Base-by-base conservation (phyloP, 371 early-diverging fungal genomes). In the Nosema muscidifuracis region DNA sequence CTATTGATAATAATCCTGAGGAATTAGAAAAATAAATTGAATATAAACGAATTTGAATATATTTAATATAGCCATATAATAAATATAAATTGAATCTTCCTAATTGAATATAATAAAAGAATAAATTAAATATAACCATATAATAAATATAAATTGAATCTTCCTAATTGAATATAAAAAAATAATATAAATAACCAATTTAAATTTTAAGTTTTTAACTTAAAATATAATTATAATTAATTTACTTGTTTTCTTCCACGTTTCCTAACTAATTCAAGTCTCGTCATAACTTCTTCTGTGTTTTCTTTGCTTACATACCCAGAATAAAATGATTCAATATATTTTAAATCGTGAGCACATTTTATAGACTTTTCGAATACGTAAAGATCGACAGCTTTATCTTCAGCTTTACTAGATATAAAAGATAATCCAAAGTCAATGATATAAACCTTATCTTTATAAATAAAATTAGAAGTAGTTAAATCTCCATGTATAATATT, bases 311-410 rank as follows among this genome's bases (percentile, higher is more conserved):
- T 18, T 30, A 28, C 18, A 47, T 77, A 78, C 13, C 79, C 78
- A 18, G 73, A 0, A 51, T 74, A 78, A 36, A 77, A 68, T 3
- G 2, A 12, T 34, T 76, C 65, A 68, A 89, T 86, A 28, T 24
- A 33, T 47, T 72, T 42, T 30, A 88, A 84, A 28, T 82, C 92
- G 81, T 94, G 93, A 7, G 92, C 90, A 80, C 93, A 92, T 4
- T 84, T 72, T 74, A 96, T 87, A 0, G 95, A 91, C 36, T 92
- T 87, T 81, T 98, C 96, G 34, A 98, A 88, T 3, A 96, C 94
- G 84, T 95, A 96, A 33, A 98, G 85, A 85, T 98, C 99, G 0
- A 96, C 97, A 18, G 94, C 97, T 83, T 94, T 95, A 83, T 98
- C 99, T 80, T 98, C 99, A n/a, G 83, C 80, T 76, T 92, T 84